phyloP scores from a whole-genome alignment of 768 basidiomycete genomes.

The Panellus pusillus region DNA sequence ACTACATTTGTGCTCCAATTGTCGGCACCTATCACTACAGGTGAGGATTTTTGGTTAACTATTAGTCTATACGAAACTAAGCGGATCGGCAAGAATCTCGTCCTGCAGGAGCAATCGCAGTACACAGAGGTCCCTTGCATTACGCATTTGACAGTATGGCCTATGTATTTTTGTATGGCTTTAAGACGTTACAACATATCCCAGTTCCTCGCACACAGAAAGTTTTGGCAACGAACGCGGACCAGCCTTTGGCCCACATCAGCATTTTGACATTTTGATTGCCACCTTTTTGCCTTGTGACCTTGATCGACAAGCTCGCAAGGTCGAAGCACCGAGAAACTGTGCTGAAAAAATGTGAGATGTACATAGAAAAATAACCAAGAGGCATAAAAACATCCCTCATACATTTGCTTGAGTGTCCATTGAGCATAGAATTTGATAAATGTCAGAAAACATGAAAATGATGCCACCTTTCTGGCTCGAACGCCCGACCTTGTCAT shows the following conservation, averaged over 20 bases:
- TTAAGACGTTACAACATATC: not conserved
- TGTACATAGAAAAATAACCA: too few species aligned
- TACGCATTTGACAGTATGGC: slow-evolving; percentile 38
- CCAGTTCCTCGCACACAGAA: slow-evolving; percentile 30
- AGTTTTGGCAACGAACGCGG: slow-evolving; percentile 42
- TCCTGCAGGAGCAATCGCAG: slow-evolving; percentile 36
- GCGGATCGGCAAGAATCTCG: slow-evolving; percentile 29
- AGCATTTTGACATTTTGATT: too few species aligned
- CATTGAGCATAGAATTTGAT: too few species aligned
- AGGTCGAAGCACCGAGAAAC: too few species aligned
- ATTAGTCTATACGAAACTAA: not conserved
- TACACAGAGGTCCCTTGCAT: slow-evolving; percentile 41
- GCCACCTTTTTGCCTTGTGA: too few species aligned
- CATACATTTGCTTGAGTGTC: too few species aligned
- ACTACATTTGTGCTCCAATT: slow-evolving; percentile 35
- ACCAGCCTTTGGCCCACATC: slow-evolving; percentile 47
- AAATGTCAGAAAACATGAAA: too few species aligned
- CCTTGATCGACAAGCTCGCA: too few species aligned
- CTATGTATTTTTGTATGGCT: not conserved
- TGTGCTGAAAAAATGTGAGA: too few species aligned
- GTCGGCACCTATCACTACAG: slow-evolving; percentile 37
- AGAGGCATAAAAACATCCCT: too few species aligned
- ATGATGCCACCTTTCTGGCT: too few species aligned
- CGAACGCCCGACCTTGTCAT: too few species aligned
- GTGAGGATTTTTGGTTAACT: slow-evolving; percentile 14